Conservation (phyloP, 768 basidiomycete genomes). For the Gelatoporia subvermispora region DNA sequence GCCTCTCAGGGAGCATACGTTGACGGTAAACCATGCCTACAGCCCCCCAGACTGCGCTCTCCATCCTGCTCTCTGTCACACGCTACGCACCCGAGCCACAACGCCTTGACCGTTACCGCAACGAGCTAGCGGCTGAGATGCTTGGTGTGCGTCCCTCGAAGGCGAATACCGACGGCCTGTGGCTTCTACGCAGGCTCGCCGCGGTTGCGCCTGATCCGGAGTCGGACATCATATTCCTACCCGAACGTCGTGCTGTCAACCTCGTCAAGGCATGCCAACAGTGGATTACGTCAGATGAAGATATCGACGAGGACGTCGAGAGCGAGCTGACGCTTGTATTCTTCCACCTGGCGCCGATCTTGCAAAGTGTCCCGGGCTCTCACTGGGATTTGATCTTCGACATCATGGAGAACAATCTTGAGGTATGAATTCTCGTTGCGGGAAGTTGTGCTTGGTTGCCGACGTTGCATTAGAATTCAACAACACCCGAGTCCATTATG, state of each 20-base stretch:
- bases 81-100: slow-evolving; percentile 62
- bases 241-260: slow-evolving; percentile 81
- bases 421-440: slow-evolving; percentile 43
- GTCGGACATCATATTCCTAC: slow-evolving; percentile 78
- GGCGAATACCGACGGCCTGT: slow-evolving; percentile 66
- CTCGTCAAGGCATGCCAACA: slow-evolving; percentile 76
- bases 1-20: neutral
- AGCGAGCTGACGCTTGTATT: slow-evolving; percentile 72
- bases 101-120: slow-evolving; percentile 75
- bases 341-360: slow-evolving; percentile 71
- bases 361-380: slow-evolving; percentile 79
- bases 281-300: slow-evolving; percentile 68
- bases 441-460: neutral
- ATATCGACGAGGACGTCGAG: slow-evolving; percentile 75
- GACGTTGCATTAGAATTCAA: slow-evolving; percentile 42
- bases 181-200: slow-evolving; percentile 61
- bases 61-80: slow-evolving; percentile 59
- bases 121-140: slow-evolving; percentile 82
- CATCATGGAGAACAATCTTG: slow-evolving; percentile 80
- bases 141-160: slow-evolving; percentile 59
- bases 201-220: slow-evolving; percentile 75
- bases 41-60: slow-evolving; percentile 71
- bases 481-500: slow-evolving; percentile 51
- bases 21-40: neutral
- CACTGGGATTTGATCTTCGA: slow-evolving; percentile 97